These are phyloP conservation scores for Primulina huaijiensis DNA, from an alignment of 257 asterid genomes.

Conservation along the genomic window DNA sequence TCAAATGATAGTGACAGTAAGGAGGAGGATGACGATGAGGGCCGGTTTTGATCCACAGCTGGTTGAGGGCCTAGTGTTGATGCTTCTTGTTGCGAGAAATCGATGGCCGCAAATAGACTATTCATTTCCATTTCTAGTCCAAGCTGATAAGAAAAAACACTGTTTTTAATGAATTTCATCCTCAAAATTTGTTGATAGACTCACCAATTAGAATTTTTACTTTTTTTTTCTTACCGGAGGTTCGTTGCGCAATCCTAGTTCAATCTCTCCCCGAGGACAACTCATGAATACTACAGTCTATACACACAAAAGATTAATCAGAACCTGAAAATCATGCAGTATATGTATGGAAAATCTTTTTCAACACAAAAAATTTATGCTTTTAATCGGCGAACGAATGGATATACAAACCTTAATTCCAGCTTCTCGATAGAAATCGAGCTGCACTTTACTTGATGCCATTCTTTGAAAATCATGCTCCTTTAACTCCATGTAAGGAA, in stretches of 20 bases:
- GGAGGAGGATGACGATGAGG: background rate
- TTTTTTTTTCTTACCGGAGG: background rate
- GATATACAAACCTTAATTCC: background rate
- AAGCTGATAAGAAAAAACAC: background rate
- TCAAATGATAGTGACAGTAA: background rate
- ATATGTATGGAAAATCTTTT: background rate
- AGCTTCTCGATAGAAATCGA: background rate
- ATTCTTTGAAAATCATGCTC: background rate
- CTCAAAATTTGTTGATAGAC: too few relatives aligned
- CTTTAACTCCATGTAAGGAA: background rate
- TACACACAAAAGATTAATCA: background rate
- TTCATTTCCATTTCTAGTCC: background rate
- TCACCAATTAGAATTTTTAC: too few relatives aligned
- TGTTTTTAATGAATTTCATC: too few relatives aligned
- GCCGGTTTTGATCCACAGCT: background rate
- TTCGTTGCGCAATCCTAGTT: background rate
- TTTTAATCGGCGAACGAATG: background rate
- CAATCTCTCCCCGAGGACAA: background rate
- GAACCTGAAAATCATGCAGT: too few relatives aligned
- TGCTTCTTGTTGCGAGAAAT: background rate
- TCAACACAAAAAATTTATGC: background rate
- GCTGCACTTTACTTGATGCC: background rate
- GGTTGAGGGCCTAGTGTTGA: background rate
- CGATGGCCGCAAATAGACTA: background rate
- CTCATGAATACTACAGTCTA: background rate